Evolutionary conservation across 139 green algal genomes (phyloP).

Genomic region (Asterochloris sp.): DNA sequence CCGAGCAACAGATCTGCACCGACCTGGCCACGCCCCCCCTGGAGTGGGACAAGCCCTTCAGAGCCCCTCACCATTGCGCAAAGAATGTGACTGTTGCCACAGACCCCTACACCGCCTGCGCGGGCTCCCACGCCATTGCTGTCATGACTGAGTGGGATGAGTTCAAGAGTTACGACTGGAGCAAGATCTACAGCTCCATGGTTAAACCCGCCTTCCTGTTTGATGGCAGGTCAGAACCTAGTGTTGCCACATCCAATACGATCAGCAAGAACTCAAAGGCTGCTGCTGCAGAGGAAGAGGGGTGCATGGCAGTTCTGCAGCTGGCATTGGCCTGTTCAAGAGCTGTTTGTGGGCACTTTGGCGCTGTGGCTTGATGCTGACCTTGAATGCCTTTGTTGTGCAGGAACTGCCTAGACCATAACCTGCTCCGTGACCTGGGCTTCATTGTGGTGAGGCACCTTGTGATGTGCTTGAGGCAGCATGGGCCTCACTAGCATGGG

Average conservation of each 20-base stretch:
- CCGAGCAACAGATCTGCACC: slow-evolving; percentile 70
- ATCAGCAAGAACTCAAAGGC: too few relatives aligned
- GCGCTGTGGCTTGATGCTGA: too few relatives aligned
- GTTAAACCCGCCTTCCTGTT: slow-evolving; percentile 99
- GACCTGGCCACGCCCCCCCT: slow-evolving; percentile 86
- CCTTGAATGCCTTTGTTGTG: too few relatives aligned
- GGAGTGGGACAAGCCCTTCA: slow-evolving; percentile 87
- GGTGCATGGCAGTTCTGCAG: too few relatives aligned
- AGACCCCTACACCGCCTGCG: slow-evolving; percentile 57
- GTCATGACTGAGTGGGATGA: slow-evolving; percentile 99
- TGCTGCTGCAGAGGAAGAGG: too few relatives aligned
- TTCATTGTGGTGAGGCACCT: slow-evolving; percentile 76
- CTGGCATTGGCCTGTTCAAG: too few relatives aligned
- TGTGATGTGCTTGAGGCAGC: too few relatives aligned
- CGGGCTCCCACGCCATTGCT: slow-evolving; percentile 81
- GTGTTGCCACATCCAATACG: too few relatives aligned
- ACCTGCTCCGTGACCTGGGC: slow-evolving; percentile 86
- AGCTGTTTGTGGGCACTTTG: too few relatives aligned
- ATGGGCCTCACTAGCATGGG: too few relatives aligned
- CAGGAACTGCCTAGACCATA: slow-evolving; percentile 89
- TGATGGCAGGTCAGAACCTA: slow-evolving; percentile 92
- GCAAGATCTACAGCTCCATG: slow-evolving; percentile 83
- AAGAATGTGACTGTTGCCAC: slow-evolving; percentile 48
- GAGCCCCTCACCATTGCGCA: slow-evolving; percentile 32
- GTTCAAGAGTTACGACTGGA: slow-evolving; percentile 87